phyloP scores from a whole-genome alignment of 2,329 filamentous ascomycete species.

The Aureobasidium sp. region DNA sequence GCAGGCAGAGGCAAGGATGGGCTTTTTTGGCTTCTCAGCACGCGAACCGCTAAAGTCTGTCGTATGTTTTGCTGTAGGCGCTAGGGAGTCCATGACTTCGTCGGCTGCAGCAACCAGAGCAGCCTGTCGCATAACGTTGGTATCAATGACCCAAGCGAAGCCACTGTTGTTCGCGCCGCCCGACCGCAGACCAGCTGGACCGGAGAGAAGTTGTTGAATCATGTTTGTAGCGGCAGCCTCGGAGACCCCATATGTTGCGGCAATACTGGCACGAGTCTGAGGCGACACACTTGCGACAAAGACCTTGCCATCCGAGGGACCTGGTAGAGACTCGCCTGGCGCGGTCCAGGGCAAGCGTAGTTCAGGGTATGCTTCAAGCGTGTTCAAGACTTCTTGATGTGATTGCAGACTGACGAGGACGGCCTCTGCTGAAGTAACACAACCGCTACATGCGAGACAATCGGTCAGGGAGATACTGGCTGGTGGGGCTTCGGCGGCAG shows the following conservation, averaged over 20 bases:
- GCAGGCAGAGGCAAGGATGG: constrained; percentile 80
- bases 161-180: constrained; percentile 65
- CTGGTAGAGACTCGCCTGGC: constrained; percentile 11
- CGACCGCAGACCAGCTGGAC: constrained; percentile 56
- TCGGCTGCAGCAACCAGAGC: constrained; percentile 58
- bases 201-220: constrained; percentile 71
- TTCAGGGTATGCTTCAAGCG: constrained; percentile 57
- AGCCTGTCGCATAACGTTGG: constrained; percentile 71
- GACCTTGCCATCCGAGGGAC: constrained; percentile 50
- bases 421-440: constrained; percentile 93
- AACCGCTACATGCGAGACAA: constrained; percentile 94
- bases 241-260: constrained; percentile 69
- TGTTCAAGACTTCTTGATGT: constrained; percentile 79
- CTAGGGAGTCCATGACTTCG: constrained; percentile 33
- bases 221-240: constrained; percentile 69
- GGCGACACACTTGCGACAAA: constrained; percentile 92
- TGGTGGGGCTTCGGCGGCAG: constrained; percentile 49
- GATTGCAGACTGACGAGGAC: constrained; percentile 94
- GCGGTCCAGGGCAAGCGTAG: constrained; percentile 27
- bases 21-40: constrained; percentile 43
- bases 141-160: constrained; percentile 88
- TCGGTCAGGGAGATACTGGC: constrained; percentile 94
- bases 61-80: constrained; percentile 25
- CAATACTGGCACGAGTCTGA: constrained; percentile 80
- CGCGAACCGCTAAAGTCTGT: constrained; percentile 11